Base-by-base conservation (phyloP, 306 rosid species). In the Dryas alaskensis region DNA sequence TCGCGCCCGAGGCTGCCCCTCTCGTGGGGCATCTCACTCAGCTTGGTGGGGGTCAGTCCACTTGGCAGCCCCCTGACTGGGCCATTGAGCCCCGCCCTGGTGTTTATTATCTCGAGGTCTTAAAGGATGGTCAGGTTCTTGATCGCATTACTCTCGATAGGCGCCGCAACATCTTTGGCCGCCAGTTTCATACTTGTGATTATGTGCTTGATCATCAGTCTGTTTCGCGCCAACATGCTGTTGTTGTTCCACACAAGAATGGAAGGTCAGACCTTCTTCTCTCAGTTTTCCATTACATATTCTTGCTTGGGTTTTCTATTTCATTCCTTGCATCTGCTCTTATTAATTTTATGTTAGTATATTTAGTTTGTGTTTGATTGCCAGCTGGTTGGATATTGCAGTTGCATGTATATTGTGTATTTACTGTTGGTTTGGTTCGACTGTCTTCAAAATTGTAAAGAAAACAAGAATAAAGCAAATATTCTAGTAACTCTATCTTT, bases 211-310 rank as follows among this genome's bases (percentile, higher is more conserved):
- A 92, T 83, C 99, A 94, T 74, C 96, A 86, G 67, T 94, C 99
- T 9, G 99, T 94, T 73, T 94, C 99, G 8, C 97, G 99, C 70
- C 99, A 94, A 72, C 99, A 92, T 80, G 99, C 99, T 74, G 99
- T 84, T 4, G 96, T 94, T 25, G 72, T 94, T 84, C 97, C 99
- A 77, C 99, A 92, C 90, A 89, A 88, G 77, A 94, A 89, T 60
- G 99, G 99, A 74, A 92, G 99, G 99, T 94, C 73, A 72, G 88
- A 65, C 39, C 25, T 17, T 67, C 62, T 19, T 11, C 52, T 51
- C 63, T 67, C 54, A 10, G 6, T 73, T 58, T 7, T 76, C 46
- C 54, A 57, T 85, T 52, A 22, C 55, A 55, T 79, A 67, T 47
- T 31, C 17, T 49, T 17, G 42, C 46, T 65, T 79, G 58, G 48